Evolutionary conservation across 768 basidiomycete genomes (phyloP), one percentile per base, ranked within the genome.

Genomic region (Sarcodon sp.): DNA sequence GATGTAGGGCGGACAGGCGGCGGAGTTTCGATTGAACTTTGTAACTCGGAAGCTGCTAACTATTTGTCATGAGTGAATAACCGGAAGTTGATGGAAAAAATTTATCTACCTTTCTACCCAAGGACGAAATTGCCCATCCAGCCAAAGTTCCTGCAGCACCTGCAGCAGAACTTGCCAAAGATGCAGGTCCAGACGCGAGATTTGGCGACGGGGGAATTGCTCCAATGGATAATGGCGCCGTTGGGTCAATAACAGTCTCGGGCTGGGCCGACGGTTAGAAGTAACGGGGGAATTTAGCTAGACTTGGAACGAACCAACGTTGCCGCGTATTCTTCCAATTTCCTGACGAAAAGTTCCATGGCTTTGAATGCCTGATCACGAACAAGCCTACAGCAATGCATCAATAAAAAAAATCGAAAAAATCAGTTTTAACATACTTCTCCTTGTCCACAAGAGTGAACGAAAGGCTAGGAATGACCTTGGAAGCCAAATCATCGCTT

Each of bases 331-430:
- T 68, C 73, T 58, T 96, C 90, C 31, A 97, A 65, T 53, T 75
- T 79, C 62, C 86, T 87, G 52, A 94, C 69, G 57, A 96, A 92
- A 44, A 94, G 66, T 38, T 89, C 87, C 47, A 94, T 71, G 6
- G 91, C 85, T 63, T 87, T 94, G 72, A 94, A 97, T 2, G 89
- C 94, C 57, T 97, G 94, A 64, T 97, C 93, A 15, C 96, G 78
- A 0, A 98, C 94, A 6, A 89, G 63, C 55, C 94, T 98, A 55
- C 1, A 16, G 37, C 5, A 39, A 15, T 47, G 15, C 39, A 15
- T 45, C 3, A 47, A 13, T 46, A 27, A 43, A 34, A 27, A n/a
- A 27, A 27, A 27, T 27, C 21, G 21, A 27, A 27, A n/a, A 11
- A 13, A 21, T 12, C 27, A 47, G 35, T 6, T 32, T 13, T 27